Percentiles rank a stretch among this genome's conserved stretches.
These are phyloP conservation scores for Onygena corvina DNA, from an alignment of 2,329 filamentous ascomycete genomes.

Conservation along the genomic window DNA sequence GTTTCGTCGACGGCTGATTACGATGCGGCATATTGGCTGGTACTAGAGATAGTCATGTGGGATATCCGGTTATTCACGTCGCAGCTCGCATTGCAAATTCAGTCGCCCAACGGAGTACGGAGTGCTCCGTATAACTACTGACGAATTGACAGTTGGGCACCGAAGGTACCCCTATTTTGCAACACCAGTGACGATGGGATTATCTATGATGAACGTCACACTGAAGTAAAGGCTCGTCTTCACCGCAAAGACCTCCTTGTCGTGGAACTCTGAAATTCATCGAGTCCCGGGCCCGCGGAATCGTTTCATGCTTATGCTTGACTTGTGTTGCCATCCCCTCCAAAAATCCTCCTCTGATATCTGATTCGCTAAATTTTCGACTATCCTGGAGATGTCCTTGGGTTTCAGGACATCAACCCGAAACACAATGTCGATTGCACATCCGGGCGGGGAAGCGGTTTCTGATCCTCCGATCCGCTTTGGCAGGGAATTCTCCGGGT, in stretches of 20 bases:
- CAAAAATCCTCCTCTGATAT: neutral
- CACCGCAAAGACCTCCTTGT: neutral
- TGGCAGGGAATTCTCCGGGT: neutral
- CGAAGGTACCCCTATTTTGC: no score
- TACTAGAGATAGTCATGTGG: neutral
- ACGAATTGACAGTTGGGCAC: no score
- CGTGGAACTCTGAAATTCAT: conserved; percentile 1
- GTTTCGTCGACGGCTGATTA: neutral
- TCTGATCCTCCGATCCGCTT: neutral
- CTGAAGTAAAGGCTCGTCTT: neutral
- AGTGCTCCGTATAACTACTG: no score
- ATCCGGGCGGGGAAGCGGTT: neutral
- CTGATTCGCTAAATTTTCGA: neutral
- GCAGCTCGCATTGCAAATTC: no score
- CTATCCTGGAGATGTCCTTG: neutral
- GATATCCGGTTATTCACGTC: neutral
- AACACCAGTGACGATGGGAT: no score
- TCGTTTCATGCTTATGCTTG: conserved; percentile 1
- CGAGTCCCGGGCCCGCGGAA: neutral
- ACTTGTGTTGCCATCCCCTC: neutral
- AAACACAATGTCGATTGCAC: conserved; percentile 2
- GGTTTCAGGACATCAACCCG: neutral
- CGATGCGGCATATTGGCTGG: neutral
- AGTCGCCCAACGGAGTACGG: no score
- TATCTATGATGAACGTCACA: neutral